Evolutionary conservation across 176 grass and related monocot species (phyloP).

Genomic region (Triticum turgidum): DNA sequence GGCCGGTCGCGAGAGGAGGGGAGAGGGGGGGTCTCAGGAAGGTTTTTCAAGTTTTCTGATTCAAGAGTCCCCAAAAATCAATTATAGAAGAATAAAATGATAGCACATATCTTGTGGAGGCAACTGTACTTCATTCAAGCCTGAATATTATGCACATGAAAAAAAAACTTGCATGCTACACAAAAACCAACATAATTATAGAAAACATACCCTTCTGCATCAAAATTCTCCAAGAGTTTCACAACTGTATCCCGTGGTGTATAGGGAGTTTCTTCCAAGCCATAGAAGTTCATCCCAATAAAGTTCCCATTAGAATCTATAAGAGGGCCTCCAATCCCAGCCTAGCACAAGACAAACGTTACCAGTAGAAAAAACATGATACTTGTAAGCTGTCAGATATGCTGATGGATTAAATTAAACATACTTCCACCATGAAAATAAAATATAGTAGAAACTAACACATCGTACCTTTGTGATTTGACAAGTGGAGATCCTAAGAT

Average conservation of each 20-base stretch:
- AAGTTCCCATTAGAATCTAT: neutral
- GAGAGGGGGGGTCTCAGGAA: too few species aligned
- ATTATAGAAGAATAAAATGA: neutral
- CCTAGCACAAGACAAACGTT: neutral
- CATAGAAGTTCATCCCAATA: neutral
- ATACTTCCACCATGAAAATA: neutral
- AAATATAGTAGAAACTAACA: neutral
- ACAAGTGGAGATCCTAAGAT: constrained; percentile 6
- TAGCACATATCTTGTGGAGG: neutral
- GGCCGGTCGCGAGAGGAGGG: too few species aligned
- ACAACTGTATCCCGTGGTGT: neutral
- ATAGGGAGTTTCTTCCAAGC: constrained; percentile 4
- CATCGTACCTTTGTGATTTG: neutral
- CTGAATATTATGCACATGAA: neutral
- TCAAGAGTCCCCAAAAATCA: neutral
- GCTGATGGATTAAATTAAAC: neutral
- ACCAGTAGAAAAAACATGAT: neutral
- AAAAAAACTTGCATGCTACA: neutral
- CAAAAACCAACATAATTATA: neutral
- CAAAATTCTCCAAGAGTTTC: neutral
- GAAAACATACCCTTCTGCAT: neutral
- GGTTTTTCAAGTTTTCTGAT: too few species aligned
- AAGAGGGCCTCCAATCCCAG: constrained; percentile 6
- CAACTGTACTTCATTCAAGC: neutral
- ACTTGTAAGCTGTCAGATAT: neutral